Base-by-base conservation (phyloP, 192 early-diverging fungal genomes). In the Jimgerdemannia lactiflua region DNA sequence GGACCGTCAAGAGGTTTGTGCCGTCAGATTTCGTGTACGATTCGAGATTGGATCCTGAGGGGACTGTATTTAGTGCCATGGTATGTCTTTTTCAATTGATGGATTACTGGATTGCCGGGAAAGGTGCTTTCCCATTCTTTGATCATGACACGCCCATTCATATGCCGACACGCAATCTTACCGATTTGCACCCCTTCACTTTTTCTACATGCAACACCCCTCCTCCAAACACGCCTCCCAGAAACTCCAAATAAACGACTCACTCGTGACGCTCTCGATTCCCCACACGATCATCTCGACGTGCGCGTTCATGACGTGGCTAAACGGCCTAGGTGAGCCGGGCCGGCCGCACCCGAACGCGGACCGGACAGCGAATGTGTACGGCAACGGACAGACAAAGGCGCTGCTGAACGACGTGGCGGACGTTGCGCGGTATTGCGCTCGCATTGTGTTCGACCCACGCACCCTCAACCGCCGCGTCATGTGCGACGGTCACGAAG, bases 21-120 rank as follows among this genome's bases (percentile, higher is more conserved):
- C 72, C 72, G 4, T 74, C 64, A 20, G 72, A 74, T 54, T 74
- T 74, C 29, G 72, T 63, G 17, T 67, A 67, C 42, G 72, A 74
- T 41, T 63, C 44, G 41, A 54, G 72, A 29, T n/a, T 20, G 63
- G 63, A 74, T 74, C 29, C 72, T 6, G 20, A 66, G 42, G 72
- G 67, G 42, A 19, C 19, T 65, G 29, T 29, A 29, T 29, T 0
- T 29, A 29, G 29, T 29, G 29, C 29, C 29, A 29, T 29, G 29
- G 29, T 29, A 29, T 29, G 29, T 29, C 29, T 29, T 29, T 29
- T 29, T 29, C 29, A 29, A 29, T 29, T 29, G 29, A 29, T 29
- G 0, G 29, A 29, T 29, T 29, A 29, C 29, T 29, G 29, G 29
- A 29, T 29, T 29, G 29, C 29, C 29, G 29, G 29, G 29, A 29